A percentile compares a stretch with the other conserved stretches of the same genome.
These are phyloP conservation scores for Piper longum DNA, from an alignment of 164 flowering plant species.

Conservation along the genomic window DNA sequence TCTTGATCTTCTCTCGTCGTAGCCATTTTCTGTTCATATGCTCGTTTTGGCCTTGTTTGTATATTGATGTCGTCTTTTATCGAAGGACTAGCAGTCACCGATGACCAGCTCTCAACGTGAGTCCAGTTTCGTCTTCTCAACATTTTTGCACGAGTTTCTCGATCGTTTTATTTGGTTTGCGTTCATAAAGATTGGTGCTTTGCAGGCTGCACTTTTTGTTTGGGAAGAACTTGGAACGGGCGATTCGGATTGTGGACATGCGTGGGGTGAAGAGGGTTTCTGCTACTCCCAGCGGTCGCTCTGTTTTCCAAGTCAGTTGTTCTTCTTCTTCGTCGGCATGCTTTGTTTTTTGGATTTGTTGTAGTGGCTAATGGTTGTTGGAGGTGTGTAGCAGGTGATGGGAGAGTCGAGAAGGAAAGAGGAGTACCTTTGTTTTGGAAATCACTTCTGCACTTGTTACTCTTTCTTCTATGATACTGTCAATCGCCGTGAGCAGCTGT, in stretches of 20 bases:
- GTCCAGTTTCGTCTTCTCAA: slow-evolving; percentile 13
- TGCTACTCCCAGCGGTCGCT: slow-evolving; percentile 65
- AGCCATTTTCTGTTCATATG: slow-evolving; percentile 1
- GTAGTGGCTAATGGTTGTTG: neutral
- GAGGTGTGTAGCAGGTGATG: slow-evolving; percentile 33
- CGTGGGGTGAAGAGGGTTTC: slow-evolving; percentile 71
- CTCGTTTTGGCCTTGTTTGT: neutral
- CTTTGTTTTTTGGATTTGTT: neutral
- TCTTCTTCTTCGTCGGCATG: neutral
- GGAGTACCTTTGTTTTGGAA: slow-evolving; percentile 75
- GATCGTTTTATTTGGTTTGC: slow-evolving; percentile 1
- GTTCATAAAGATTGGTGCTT: neutral
- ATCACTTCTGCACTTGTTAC: slow-evolving; percentile 73
- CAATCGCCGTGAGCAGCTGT: slow-evolving; percentile 78
- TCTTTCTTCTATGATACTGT: slow-evolving; percentile 86
- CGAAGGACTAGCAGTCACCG: slow-evolving; percentile 33
- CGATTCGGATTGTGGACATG: slow-evolving; percentile 83
- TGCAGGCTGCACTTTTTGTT: slow-evolving; percentile 77
- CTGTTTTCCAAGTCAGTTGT: slow-evolving; percentile 61
- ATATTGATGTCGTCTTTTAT: neutral
- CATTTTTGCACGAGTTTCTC: neutral
- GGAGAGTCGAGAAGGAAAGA: slow-evolving; percentile 84
- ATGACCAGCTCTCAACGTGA: slow-evolving; percentile 72
- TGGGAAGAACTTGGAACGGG: slow-evolving; percentile 88
- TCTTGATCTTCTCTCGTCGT: neutral